A percentile compares a stretch with the other conserved stretches of the same genome.
phyloP scores from a whole-genome alignment of 2,329 filamentous ascomycete genomes.

The Ascochyta clinopodiicola region DNA sequence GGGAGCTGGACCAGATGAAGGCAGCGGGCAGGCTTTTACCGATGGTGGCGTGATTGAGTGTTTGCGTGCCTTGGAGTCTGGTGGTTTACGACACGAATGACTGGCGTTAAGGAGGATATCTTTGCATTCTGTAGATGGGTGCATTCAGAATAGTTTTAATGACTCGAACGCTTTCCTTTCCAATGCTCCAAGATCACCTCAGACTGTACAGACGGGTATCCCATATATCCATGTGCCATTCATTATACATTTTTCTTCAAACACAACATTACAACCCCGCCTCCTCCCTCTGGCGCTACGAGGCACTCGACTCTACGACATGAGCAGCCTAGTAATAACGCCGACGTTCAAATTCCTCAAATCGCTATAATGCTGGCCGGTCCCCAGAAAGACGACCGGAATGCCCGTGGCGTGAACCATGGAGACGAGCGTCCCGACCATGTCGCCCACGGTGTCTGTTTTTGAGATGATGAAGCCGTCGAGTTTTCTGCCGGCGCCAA shows the following conservation, averaged over 20 bases:
- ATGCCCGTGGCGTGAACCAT: constrained; percentile 98
- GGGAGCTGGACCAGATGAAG: constrained; percentile 11
- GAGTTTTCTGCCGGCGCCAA: constrained; percentile 78
- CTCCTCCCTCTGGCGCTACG: no score
- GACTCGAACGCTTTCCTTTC: no score
- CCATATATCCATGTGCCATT: not conserved
- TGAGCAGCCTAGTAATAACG: constrained; percentile 67
- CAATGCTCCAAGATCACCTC: not conserved
- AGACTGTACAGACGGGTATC: not conserved
- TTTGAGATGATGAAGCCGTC: constrained; percentile 99
- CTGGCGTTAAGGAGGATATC: not conserved
- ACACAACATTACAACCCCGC: not conserved
- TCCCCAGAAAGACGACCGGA: constrained; percentile 89
- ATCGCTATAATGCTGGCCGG: constrained; percentile 72
- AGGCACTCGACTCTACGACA: constrained; percentile 51
- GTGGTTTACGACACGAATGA: not conserved
- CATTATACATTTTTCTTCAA: not conserved
- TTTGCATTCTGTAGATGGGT: not conserved
- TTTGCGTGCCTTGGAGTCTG: not conserved
- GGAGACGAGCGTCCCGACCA: constrained; percentile 94
- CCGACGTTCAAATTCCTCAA: constrained; percentile 68
- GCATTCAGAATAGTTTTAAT: not conserved
- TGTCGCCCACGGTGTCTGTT: constrained; percentile 98
- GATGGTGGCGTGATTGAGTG: constrained; percentile 25
- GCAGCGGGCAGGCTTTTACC: constrained; percentile 31